A percentile compares a stretch with the other conserved stretches of the same genome.
phyloP scores from a whole-genome alignment of 306 rosid genomes.

The Macrotyloma uniflorum region DNA sequence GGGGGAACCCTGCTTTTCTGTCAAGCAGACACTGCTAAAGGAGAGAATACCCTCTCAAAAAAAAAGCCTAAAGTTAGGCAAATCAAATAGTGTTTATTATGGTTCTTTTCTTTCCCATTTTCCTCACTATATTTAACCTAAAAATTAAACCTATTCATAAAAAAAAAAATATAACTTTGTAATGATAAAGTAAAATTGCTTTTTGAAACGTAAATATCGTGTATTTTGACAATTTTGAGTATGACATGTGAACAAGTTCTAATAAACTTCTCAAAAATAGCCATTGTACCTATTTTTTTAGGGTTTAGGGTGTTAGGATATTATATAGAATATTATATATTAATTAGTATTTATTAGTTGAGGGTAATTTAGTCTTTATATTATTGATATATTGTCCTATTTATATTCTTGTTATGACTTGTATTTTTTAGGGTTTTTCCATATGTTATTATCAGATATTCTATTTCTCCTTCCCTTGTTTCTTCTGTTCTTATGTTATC shows the following conservation, averaged over 20 bases:
- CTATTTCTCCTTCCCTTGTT: too few relatives aligned
- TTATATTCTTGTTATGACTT: too few relatives aligned
- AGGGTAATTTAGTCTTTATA: too few relatives aligned
- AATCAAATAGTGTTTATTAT: neutral
- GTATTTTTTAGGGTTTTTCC: too few relatives aligned
- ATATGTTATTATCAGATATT: too few relatives aligned
- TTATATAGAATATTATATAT: too few relatives aligned
- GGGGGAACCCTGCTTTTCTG: slow-evolving; percentile 35
- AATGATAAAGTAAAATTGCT: neutral
- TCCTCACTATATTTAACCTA: neutral
- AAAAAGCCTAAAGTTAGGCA: neutral
- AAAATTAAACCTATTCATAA: neutral
- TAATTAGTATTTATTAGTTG: too few relatives aligned
- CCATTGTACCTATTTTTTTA: too few relatives aligned
- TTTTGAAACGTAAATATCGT: neutral
- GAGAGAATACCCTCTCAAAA: slow-evolving; percentile 22
- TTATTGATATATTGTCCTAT: too few relatives aligned
- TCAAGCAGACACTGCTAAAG: neutral
- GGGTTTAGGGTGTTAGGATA: too few relatives aligned
- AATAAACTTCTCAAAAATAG: too few relatives aligned
- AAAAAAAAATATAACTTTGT: neutral
- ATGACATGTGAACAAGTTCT: neutral
- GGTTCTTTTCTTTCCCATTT: neutral
- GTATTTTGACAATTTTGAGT: neutral
- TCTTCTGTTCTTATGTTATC: too few relatives aligned